Base-by-base conservation (phyloP, 2,329 filamentous ascomycete species). In the Hypoxylon sp. region DNA sequence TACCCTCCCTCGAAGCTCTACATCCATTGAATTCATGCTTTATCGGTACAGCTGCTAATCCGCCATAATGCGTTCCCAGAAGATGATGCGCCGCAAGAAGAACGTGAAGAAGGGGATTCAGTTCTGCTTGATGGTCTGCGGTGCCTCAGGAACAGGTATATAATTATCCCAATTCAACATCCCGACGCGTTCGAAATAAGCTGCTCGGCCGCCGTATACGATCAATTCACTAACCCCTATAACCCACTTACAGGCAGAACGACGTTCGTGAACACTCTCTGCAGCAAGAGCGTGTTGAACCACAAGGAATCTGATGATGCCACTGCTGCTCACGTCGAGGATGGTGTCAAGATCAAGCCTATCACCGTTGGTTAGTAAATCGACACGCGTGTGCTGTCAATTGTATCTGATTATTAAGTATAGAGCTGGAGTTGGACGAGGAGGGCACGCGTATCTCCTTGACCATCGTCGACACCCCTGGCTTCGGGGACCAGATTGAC, bases 81-180 rank as follows among this genome's bases (percentile, higher is more conserved):
- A 95, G 77, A 94, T 96, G 89, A 92, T 97, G 74, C 92, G 94
- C 79, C 89, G 91, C 78, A 99, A 99, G 93, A 99, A 99, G 90
- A 97, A 99, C 84, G 93, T 99, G 80, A 97, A 97, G 89, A 97
- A 97, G 86, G 94, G 94, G 73, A 97, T 99, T 72, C 94, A 99
- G 83, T 99, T 99, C 82, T 97, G 92, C 77, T 78, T 99, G 84
- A 99, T 99, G 94, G 94, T 99, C 70, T 97, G 94, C 74, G 94
- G 94, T 80, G 94, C 94, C 73, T 97, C 93, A 67, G 94, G 94
- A 76, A 97, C 94, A 77, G 94, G 91, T 96, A 86, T 70, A 83
- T 78, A 30, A 48, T 27, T 37, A 27, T 37, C 35, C 12, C n/a
- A n/a, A n/a, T 15, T 44, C 32, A 37, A 29, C 27, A 23, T 30